A percentile compares a stretch with the other conserved stretches of the same genome.
phyloP scores from a whole-genome alignment of 331 rosid genomes.

The Malus hybrid region DNA sequence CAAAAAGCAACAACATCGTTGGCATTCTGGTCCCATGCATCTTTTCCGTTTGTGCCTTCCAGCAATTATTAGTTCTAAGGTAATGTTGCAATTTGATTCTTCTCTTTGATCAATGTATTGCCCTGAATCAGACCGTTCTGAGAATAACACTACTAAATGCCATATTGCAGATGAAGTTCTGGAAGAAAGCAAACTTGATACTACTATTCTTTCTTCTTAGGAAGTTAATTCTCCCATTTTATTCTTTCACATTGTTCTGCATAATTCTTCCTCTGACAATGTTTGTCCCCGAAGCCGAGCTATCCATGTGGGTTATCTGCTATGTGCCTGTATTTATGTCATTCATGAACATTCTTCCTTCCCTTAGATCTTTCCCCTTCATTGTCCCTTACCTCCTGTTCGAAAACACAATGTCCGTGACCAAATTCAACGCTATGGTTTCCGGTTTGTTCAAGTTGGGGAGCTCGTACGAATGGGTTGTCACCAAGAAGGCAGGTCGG shows the following conservation, averaged over 20 bases:
- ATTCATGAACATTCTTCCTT: conserved; percentile 54
- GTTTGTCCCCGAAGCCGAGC: conserved; percentile 65
- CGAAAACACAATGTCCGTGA: conserved; percentile 54
- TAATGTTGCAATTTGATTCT: not conserved
- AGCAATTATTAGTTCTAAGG: conserved; percentile 14
- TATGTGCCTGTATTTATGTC: conserved; percentile 52
- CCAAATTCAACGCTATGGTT: conserved; percentile 59
- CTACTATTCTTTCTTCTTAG: conserved; percentile 52
- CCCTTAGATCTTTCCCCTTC: conserved; percentile 57
- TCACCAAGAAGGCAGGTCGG: conserved; percentile 52
- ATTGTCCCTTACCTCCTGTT: conserved; percentile 32
- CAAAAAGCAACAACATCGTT: conserved; percentile 49
- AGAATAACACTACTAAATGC: not conserved
- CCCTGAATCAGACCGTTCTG: not conserved
- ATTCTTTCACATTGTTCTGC: conserved; percentile 63
- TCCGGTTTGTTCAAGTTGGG: conserved; percentile 60
- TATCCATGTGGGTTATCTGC: conserved; percentile 57
- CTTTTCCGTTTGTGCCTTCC: conserved; percentile 56
- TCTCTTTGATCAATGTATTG: not conserved
- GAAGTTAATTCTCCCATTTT: conserved; percentile 56
- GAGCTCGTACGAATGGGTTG: conserved; percentile 57
- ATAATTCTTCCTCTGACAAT: conserved; percentile 58
- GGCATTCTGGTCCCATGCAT: conserved; percentile 67
- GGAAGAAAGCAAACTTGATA: conserved; percentile 53
- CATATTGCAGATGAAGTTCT: conserved; percentile 13